Base-by-base conservation (phyloP, 306 rosid genomes). In the Hylodesmum podocarpum region DNA sequence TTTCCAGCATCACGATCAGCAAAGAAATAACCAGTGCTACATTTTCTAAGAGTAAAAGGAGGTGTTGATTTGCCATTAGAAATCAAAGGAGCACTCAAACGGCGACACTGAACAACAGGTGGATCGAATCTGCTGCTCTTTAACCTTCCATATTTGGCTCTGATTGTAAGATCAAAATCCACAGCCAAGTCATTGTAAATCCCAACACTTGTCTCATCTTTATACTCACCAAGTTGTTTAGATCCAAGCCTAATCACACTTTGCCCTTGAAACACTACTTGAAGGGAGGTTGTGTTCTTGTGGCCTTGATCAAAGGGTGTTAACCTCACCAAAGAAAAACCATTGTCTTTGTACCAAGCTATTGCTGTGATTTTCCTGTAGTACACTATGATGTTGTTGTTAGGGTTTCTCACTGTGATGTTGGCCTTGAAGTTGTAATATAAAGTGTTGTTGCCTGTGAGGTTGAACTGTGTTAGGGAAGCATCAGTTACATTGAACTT, bases 271-370 rank as follows among this genome's bases (percentile, higher is more conserved):
- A 83, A 83, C 12, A 15, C 54, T 1, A 53, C 77, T 1, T 53
- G 75, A 13, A 79, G 71, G 40, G 61, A 55, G 5, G 65, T 79
- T 0, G 85, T 84, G 12, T 77, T 84, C 64, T 76, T 80, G n/a
- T 81, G 77, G 2, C 85, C 88, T 78, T 80, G 88, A 4, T 72
- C 78, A 59, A 84, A 84, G 25, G 85, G 88, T 19, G 79, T 1
- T 50, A 84, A 59, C 8, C 24, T 54, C 36, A 65, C 66, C 1
- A 3, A 1, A 9, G 12, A 29, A 27, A 81, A 77, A 0, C 1
- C 13, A 9, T 41, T 81, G 1, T 81, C 67, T 62, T 78, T 81
- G 81, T 78, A 81, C 80, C 72, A 67, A 14, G 80, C 81, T 11
- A 66, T 33, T 0, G 67, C 75, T 0, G 8, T 27, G 59, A 84